phyloP scores from a whole-genome alignment of 2,329 filamentous ascomycete genomes.

The Neophaeococcomyces mojaviensis region DNA sequence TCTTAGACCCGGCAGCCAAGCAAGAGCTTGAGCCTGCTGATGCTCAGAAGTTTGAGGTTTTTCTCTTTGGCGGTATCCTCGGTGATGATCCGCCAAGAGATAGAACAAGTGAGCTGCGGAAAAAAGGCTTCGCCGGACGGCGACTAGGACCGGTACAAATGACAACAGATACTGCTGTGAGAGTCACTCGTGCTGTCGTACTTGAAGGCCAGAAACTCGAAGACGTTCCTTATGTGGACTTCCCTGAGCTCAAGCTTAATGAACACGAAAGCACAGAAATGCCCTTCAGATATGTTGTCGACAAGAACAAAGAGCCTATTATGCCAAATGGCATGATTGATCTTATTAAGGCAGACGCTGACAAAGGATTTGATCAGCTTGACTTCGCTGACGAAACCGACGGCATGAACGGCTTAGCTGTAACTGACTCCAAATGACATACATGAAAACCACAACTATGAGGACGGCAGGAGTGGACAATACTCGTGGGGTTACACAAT shows the following conservation, averaged over 20 bases:
- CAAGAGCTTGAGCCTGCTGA: constrained; percentile 79
- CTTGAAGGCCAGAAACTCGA: constrained; percentile 71
- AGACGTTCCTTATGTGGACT: constrained; percentile 74
- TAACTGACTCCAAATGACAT: neutral
- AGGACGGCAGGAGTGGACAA: no score
- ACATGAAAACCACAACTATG: no score
- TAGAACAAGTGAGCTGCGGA: constrained; percentile 86
- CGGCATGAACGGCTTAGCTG: neutral
- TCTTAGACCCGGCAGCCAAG: constrained; percentile 77
- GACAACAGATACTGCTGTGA: constrained; percentile 95
- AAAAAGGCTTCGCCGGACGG: constrained; percentile 84
- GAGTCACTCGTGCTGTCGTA: constrained; percentile 83
- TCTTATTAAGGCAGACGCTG: constrained; percentile 84
- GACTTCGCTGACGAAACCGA: constrained; percentile 45
- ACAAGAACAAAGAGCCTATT: constrained; percentile 65
- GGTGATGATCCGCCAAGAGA: constrained; percentile 83
- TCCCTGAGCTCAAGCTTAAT: constrained; percentile 82
- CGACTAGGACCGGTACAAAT: constrained; percentile 89
- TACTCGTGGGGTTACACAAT: no score
- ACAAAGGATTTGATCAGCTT: constrained; percentile 83
- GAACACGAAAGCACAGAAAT: constrained; percentile 92
- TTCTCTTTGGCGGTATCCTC: constrained; percentile 91
- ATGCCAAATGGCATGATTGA: constrained; percentile 98
- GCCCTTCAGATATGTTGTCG: constrained; percentile 93
- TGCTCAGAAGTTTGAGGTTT: constrained; percentile 74